Evolutionary conservation across 768 basidiomycete genomes (phyloP).

Genomic region (Phylloporus sp.): DNA sequence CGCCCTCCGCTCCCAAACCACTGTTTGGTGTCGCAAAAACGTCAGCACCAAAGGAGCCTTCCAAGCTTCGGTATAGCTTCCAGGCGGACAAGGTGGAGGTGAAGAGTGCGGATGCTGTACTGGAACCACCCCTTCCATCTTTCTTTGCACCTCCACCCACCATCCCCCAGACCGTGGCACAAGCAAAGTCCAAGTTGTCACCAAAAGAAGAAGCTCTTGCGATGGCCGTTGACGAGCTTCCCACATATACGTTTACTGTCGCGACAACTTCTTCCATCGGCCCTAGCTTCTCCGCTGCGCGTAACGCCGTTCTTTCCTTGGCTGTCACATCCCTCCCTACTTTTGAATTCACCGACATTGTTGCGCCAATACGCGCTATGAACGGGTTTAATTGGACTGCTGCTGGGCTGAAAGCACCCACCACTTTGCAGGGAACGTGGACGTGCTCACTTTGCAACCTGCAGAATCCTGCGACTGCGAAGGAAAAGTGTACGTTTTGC

Average conservation of each 20-base stretch:
- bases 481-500: constrained; percentile 43
- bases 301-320: constrained; percentile 37
- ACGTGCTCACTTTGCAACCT: constrained; percentile 50
- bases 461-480: constrained; percentile 33
- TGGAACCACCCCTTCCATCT: constrained; percentile 9
- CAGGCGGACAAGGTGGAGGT: constrained; percentile 48
- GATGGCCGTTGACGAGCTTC: constrained; percentile 31
- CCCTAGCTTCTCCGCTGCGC: constrained; percentile 20
- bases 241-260: constrained; percentile 30
- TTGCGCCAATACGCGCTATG: constrained; percentile 19
- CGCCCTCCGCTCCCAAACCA: constrained; percentile 20
- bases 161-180: constrained; percentile 1
- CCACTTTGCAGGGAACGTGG: constrained; percentile 38
- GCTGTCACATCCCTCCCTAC: constrained; percentile 43
- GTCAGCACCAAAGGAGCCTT: constrained; percentile 67
- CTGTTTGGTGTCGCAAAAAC: constrained; percentile 36
- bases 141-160: constrained; percentile 29
- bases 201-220: constrained; percentile 27
- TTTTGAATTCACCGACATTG: constrained; percentile 31
- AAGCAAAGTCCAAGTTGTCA: constrained; percentile 22
- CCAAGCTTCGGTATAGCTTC: constrained; percentile 71
- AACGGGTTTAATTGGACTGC: constrained; percentile 58
- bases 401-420: constrained; percentile 50
- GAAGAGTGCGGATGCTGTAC: constrained; percentile 11
- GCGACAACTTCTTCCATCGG: constrained; percentile 13